Conservation (phyloP, 352 stramenopile genomes). For the Pythium rhizo-oryzae region DNA sequence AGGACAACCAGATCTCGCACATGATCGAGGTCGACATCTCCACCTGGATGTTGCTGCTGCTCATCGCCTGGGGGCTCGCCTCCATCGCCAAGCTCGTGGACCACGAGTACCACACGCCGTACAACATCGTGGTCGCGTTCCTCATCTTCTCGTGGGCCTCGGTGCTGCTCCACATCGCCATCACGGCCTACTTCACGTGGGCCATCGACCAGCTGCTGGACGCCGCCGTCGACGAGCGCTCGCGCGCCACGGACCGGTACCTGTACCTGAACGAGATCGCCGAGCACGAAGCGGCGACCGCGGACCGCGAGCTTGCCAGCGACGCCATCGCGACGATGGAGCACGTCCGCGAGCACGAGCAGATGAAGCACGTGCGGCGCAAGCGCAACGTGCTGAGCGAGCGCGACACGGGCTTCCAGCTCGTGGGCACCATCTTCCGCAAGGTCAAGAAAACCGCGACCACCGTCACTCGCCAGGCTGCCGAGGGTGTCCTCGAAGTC, state of each 20-base stretch:
- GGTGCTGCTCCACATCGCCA: conserved; percentile 24
- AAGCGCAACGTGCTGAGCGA: conserved; percentile 13
- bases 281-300: conserved; percentile 10
- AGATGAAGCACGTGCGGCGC: conserved; percentile 13
- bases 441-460: conserved; percentile 5
- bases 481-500: too few relatives aligned
- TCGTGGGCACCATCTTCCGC: conserved; percentile 20
- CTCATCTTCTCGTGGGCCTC: conserved; percentile 26
- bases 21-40: conserved; percentile 79
- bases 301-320: conserved; percentile 16
- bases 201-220: conserved; percentile 25
- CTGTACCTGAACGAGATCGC: conserved; percentile 30
- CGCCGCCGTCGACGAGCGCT: conserved; percentile 12
- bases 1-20: conserved; percentile 79
- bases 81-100: conserved; percentile 9
- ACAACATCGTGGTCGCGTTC: conserved; percentile 22
- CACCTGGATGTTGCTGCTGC: conserved; percentile 43
- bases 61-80: conserved; percentile 22
- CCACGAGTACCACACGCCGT: conserved; percentile 4
- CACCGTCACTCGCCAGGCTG: too few relatives aligned
- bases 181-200: conserved; percentile 31
- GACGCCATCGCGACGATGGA: conserved; percentile 31
- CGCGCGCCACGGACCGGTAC: conserved; percentile 6
- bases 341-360: conserved; percentile 27
- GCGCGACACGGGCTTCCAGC: conserved; percentile 34